Percentiles rank a stretch among this genome's conserved stretches.
Evolutionary conservation across 2,329 filamentous ascomycete species (phyloP).

Genomic region (Trichophyton verrucosum): DNA sequence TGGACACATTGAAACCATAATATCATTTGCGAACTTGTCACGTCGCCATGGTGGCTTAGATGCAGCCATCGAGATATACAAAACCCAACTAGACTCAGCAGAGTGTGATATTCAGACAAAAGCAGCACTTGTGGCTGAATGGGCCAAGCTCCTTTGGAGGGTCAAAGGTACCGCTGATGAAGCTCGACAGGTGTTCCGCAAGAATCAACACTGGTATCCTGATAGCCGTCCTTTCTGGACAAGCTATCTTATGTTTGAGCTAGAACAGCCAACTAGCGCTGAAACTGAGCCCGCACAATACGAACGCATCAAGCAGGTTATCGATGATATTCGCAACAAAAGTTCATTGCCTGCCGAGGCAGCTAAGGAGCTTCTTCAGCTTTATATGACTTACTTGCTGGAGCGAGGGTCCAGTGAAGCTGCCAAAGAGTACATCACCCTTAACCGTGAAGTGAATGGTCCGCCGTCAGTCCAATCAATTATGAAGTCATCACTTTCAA

Average conservation of each 20-base stretch:
- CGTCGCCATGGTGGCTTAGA: constrained; percentile 74
- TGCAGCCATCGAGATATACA: constrained; percentile 71
- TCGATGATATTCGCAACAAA: constrained; percentile 60
- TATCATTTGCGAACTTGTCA: constrained; percentile 76
- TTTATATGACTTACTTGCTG: constrained; percentile 74
- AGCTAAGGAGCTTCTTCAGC: constrained; percentile 62
- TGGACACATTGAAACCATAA: constrained; percentile 72
- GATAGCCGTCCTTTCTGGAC: constrained; percentile 85
- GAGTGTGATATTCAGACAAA: constrained; percentile 67
- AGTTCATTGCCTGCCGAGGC: constrained; percentile 55
- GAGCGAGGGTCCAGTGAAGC: constrained; percentile 69
- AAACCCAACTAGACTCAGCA: constrained; percentile 62
- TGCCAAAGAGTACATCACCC: constrained; percentile 70
- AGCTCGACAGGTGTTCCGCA: constrained; percentile 69
- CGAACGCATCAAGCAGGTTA: constrained; percentile 65
- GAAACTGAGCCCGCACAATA: constrained; percentile 54
- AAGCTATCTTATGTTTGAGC: constrained; percentile 77
- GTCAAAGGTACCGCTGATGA: constrained; percentile 68
- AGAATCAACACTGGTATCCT: constrained; percentile 70
- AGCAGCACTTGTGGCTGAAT: constrained; percentile 75
- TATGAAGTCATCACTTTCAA: constrained; percentile 15
- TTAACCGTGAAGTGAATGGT: constrained; percentile 82
- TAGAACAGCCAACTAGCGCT: constrained; percentile 61
- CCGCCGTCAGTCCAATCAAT: constrained; percentile 29
- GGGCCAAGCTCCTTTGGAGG: constrained; percentile 79